Percentiles rank a stretch among this genome's conserved stretches.
Evolutionary conservation across 345 rosid genomes (phyloP).

Genomic region (Eucalyptus camaldulensis): DNA sequence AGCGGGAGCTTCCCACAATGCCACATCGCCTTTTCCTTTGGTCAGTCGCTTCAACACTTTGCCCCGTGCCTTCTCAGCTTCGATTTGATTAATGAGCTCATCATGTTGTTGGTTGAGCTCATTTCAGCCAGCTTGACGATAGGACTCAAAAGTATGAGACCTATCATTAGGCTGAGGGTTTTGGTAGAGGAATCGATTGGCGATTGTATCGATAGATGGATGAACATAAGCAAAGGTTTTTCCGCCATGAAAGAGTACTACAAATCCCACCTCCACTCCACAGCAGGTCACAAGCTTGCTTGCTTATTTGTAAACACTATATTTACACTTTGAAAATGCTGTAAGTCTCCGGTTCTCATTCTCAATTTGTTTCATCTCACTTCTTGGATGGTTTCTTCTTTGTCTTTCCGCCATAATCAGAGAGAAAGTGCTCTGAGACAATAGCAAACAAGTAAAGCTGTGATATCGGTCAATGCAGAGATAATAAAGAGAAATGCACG

Average conservation of each 20-base stretch:
- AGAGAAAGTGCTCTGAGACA: neutral
- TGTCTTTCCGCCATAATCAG: neutral
- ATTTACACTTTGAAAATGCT: neutral
- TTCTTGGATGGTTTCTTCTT: neutral
- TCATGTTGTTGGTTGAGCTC: neutral
- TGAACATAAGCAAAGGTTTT: neutral
- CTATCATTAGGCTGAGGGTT: neutral
- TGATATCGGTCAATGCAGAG: neutral
- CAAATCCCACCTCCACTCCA: neutral
- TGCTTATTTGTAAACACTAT: neutral
- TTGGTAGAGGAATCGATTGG: neutral
- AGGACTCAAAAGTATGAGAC: accelerated
- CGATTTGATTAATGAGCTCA: too few species aligned
- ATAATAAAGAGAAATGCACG: too few species aligned
- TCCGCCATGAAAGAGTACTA: neutral
- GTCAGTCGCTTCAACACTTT: too few species aligned
- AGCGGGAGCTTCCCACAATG: too few species aligned
- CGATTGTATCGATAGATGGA: neutral
- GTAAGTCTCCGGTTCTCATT: neutral
- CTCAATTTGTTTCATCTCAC: neutral
- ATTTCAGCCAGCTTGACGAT: neutral
- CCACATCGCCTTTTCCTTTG: too few species aligned
- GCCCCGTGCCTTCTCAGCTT: too few species aligned
- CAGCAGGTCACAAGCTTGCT: neutral
- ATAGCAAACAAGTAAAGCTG: neutral